A percentile compares a stretch with the other conserved stretches of the same genome.
These are phyloP conservation scores for Sclerotinia sclerotiorum DNA, from an alignment of 2,329 filamentous ascomycete genomes.

Conservation along the genomic window DNA sequence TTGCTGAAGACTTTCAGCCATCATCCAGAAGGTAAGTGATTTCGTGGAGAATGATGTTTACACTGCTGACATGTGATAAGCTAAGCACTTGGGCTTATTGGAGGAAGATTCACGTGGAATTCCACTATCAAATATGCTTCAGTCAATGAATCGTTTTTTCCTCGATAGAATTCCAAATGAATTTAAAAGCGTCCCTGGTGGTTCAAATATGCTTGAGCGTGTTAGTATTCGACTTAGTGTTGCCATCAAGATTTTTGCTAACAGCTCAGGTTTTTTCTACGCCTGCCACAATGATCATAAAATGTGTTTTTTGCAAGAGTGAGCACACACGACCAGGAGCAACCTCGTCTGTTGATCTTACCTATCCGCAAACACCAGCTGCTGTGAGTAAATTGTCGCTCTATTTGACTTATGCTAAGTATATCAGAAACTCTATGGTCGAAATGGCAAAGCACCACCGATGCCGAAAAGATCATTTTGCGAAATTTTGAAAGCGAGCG, in stretches of 20 bases:
- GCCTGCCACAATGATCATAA: conserved; percentile 69
- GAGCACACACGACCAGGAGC: conserved; percentile 79
- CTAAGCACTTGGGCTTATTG: conserved; percentile 73
- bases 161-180: conserved; percentile 78
- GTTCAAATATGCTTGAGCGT: conserved; percentile 67
- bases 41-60: neutral
- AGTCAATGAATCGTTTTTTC: conserved; percentile 82
- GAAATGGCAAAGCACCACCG: conserved; percentile 54
- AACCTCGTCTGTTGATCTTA: conserved; percentile 80
- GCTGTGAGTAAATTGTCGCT: conserved; percentile 30
- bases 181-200: conserved; percentile 65
- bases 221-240: conserved; percentile 42
- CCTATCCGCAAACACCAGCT: conserved; percentile 61
- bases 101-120: conserved; percentile 78
- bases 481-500: conserved; percentile 85
- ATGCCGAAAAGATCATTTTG: conserved; percentile 70
- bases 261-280: conserved; percentile 61
- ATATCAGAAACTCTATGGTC: conserved; percentile 48
- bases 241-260: conserved; percentile 28
- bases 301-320: conserved; percentile 83
- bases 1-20: conserved; percentile 85
- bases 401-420: conserved; percentile 25
- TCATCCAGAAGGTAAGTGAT: conserved; percentile 65
- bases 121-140: conserved; percentile 77
- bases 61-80: conserved; percentile 44